These are phyloP conservation scores for Teratosphaeria epicoccoides DNA, from an alignment of 2,329 filamentous ascomycete species.

Conservation along the genomic window DNA sequence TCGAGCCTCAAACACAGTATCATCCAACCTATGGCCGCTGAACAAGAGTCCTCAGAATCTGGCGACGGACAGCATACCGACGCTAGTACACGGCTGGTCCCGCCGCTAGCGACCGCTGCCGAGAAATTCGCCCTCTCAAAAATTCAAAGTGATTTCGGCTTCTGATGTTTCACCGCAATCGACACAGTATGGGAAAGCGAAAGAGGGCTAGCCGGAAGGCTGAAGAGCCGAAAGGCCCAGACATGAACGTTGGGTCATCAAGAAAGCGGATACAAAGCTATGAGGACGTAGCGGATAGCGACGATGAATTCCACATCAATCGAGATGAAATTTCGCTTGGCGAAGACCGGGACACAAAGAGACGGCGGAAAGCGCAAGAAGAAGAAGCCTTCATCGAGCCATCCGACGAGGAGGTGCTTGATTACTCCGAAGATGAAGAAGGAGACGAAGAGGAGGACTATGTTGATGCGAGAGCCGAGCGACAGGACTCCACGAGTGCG, in stretches of 20 bases:
- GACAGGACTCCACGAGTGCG: neutral
- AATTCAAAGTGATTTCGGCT: neutral
- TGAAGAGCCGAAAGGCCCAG: conserved; percentile 9
- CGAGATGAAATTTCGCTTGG: conserved; percentile 80
- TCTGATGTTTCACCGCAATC: neutral
- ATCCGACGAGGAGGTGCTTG: conserved; percentile 54
- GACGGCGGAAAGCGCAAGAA: conserved; percentile 58
- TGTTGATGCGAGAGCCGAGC: conserved; percentile 23
- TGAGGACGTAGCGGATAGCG: conserved; percentile 82
- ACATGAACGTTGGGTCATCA: conserved; percentile 25
- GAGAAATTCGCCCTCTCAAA: too few relatives aligned
- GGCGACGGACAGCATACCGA: too few relatives aligned
- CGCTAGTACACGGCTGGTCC: neutral
- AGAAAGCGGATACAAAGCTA: conserved; percentile 47
- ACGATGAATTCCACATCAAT: conserved; percentile 85
- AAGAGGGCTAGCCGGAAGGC: conserved; percentile 4
- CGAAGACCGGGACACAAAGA: conserved; percentile 68
- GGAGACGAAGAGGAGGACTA: conserved; percentile 54
- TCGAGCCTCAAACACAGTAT: too few relatives aligned
- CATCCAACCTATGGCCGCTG: neutral
- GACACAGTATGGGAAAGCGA: conserved; percentile 13
- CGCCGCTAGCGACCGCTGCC: neutral
- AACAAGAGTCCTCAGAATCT: too few relatives aligned
- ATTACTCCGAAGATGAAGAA: conserved; percentile 33
- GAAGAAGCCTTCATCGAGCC: conserved; percentile 51